Evolutionary conservation across 306 rosid genomes (phyloP), one percentile per base, ranked within the genome.

Genomic region (Senna tora): DNA sequence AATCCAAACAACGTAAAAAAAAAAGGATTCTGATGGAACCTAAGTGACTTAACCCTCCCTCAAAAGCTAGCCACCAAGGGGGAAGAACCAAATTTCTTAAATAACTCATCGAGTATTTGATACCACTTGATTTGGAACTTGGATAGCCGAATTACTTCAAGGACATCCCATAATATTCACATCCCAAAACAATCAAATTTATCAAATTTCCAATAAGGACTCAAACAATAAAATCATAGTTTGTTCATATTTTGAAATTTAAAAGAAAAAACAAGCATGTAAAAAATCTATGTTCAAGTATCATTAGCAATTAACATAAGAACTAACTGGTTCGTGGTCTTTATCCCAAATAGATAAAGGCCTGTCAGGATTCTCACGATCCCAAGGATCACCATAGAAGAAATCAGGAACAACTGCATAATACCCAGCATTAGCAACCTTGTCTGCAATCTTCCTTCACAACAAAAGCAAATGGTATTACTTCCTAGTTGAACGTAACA

Each of bases 361-460:
- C 77, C 83, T 74, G 45, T 43, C 4, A 55, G 79, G 21, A 52
- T 72, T 71, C 15, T 67, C 72, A 9, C 72, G 75, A 16, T 33
- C 61, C 50, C 3, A 87, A 46, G 91, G 93, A 4, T 92, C 96
- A 16, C 88, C 91, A 50, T 87, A 15, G 0, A 89, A 65, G 85
- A 89, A 84, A 63, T 91, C 93, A 14, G 96, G 89, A 65, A 84
- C 91, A 64, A 74, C 85, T 43, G 83, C 93, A 71, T 79, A 82
- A 81, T 82, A 92, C 45, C 96, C 92, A 60, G 83, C 83, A 58
- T 87, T 88, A 33, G 92, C 93, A 79, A 84, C 69, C 81, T 90
- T 88, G 82, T 90, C 93, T 5, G 96, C 98, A 38, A 93, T 84
- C 74, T 88, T 88, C 91, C 98, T 90, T 67, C 65, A 70, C 9